Evolutionary conservation across 1,139 yeast species (phyloP).

Genomic region (Pichia sp.): DNA sequence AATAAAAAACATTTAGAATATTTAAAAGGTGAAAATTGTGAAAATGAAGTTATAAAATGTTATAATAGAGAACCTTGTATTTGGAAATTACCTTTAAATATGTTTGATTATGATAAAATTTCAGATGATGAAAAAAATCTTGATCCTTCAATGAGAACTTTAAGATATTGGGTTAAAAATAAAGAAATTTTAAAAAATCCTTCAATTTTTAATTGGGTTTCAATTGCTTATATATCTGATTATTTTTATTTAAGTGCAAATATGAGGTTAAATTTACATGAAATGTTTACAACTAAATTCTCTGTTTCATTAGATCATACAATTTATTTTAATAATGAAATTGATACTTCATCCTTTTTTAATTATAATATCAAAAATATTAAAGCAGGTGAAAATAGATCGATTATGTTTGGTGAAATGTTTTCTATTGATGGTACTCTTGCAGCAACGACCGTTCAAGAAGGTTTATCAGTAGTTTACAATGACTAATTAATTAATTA

Average conservation of each 20-base stretch:
- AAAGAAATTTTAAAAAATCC: constrained; percentile 33
- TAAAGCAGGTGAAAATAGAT: constrained; percentile 50
- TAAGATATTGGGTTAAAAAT: constrained; percentile 41
- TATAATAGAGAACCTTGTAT: constrained; percentile 35
- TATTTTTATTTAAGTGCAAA: constrained; percentile 48
- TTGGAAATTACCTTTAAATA: constrained; percentile 41
- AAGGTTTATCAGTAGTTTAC: constrained; percentile 41
- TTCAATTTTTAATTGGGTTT: constrained; percentile 46
- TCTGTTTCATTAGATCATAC: constrained; percentile 65
- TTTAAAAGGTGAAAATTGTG: constrained; percentile 16
- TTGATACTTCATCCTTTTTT: constrained; percentile 48
- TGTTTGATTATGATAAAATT: constrained; percentile 26
- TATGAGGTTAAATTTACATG: constrained; percentile 38
- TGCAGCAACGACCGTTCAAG: constrained; percentile 62
- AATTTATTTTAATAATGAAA: constrained; percentile 58
- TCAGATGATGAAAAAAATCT: constrained; percentile 28
- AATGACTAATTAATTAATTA: constrained; percentile 8
- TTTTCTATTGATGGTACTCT: constrained; percentile 46
- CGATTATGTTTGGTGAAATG: constrained; percentile 54
- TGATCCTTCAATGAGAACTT: constrained; percentile 35
- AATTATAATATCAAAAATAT: constrained; percentile 44
- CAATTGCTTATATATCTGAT: constrained; percentile 60
- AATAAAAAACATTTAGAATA: constrained; percentile 20
- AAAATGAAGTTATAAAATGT: constrained; percentile 21
- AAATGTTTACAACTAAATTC: constrained; percentile 37